phyloP scores from a whole-genome alignment of 2,329 filamentous ascomycete species.

The Calonectria leucothoes region DNA sequence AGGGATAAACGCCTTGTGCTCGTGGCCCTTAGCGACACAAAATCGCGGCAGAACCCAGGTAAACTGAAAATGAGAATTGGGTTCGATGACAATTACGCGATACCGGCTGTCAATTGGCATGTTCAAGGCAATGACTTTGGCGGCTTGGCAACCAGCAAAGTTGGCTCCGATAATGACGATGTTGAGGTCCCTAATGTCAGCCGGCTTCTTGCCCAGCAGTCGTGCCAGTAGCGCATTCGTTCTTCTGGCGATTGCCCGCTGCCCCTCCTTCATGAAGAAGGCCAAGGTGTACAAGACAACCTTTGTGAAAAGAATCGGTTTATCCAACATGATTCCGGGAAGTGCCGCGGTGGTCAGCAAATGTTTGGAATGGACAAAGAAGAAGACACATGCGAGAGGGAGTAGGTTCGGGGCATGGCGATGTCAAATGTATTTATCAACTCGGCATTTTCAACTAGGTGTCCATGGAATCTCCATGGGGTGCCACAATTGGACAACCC shows the following conservation, averaged over 20 bases:
- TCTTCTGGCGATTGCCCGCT: constrained; percentile 27
- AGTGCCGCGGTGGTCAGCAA: neutral
- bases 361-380: neutral
- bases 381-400: no score
- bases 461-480: neutral
- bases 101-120: constrained; percentile 60
- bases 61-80: constrained; percentile 70
- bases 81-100: constrained; percentile 67
- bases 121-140: constrained; percentile 58
- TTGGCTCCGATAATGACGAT: constrained; percentile 69
- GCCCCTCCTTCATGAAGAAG: constrained; percentile 34
- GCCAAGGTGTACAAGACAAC: constrained; percentile 42
- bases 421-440: neutral
- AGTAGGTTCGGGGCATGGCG: neutral
- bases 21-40: constrained; percentile 64
- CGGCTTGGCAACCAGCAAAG: constrained; percentile 65
- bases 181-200: constrained; percentile 49
- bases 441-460: neutral
- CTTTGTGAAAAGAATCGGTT: constrained; percentile 44
- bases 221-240: constrained; percentile 25
- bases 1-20: constrained; percentile 70
- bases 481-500: neutral
- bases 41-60: constrained; percentile 71
- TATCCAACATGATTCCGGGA: constrained; percentile 41
- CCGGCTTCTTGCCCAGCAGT: constrained; percentile 11